Percentiles rank a stretch among this genome's conserved stretches.
These are phyloP conservation scores for Prunus davidiana DNA, from an alignment of 306 rosid genomes.

Conservation along the genomic window DNA sequence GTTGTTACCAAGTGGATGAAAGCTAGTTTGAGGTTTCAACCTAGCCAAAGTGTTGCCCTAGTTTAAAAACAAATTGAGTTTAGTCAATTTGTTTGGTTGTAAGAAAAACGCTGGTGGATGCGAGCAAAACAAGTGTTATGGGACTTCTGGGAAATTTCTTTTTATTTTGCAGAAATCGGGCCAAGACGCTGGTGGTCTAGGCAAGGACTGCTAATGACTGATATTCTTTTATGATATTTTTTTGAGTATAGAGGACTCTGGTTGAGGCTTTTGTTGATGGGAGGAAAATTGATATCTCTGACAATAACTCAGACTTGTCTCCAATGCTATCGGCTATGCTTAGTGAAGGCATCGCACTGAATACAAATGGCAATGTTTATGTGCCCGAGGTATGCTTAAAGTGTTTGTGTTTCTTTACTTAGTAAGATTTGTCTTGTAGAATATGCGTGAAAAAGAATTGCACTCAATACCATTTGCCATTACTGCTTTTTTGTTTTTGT, in stretches of 20 bases:
- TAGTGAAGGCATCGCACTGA: slow-evolving; percentile 70
- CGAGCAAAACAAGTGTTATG: not conserved
- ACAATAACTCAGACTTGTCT: slow-evolving; percentile 45
- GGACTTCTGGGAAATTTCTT: not conserved
- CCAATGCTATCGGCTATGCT: slow-evolving; percentile 44
- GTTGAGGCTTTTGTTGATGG: slow-evolving; percentile 63
- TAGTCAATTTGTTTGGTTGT: not conserved
- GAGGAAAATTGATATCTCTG: slow-evolving; percentile 49
- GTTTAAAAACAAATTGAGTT: not conserved
- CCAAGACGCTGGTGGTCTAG: not conserved
- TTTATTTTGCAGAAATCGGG: not conserved
- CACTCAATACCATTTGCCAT: not conserved
- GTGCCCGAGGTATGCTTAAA: slow-evolving; percentile 55
- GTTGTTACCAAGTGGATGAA: not conserved
- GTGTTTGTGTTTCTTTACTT: not conserved
- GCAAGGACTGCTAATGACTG: not conserved
- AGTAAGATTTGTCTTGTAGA: not conserved
- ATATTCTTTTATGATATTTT: not conserved
- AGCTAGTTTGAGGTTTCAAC: not conserved
- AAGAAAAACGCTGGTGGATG: not conserved
- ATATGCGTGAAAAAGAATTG: not conserved
- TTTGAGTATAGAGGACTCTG: slow-evolving; percentile 59
- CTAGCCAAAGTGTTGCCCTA: not conserved
- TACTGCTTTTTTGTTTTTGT: not conserved
- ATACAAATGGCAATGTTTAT: slow-evolving; percentile 69